Evolutionary conservation across 805 yeast genomes (phyloP), one percentile per base, ranked within the genome.

Genomic region (Sugiyamaella americana): DNA sequence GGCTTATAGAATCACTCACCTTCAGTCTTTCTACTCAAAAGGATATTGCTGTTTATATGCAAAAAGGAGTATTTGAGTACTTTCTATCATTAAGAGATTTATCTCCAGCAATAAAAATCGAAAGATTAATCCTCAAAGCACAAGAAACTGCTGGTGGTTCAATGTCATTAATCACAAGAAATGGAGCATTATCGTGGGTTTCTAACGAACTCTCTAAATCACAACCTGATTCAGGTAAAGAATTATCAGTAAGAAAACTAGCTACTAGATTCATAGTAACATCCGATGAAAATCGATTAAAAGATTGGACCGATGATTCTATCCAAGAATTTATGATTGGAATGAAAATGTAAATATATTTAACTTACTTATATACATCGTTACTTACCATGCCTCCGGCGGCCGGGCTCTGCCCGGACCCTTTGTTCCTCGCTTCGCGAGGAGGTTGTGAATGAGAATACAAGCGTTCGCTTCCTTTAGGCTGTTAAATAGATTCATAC

Each of bases 61-160:
- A 66, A 41, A 72, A 68, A 46, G 81, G 80, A 4, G 72, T 83
- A 2, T 62, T 87, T 46, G 96, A 87, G 53, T 79, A 87, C 80
- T 51, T 77, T 1, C 54, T 83, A 58, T 78, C 79, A 49, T 63
- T 83, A 46, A 34, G 48, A 4, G 48, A 41, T n/a, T 16, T 19
- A 13, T 17, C n/a, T 38, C 8, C 35, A 36, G 35, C 41, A 5
- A 8, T 18, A 35, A 36, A 30, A 24, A 17, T 41, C 37, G 37
- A 41, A 16, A 22, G 18, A 24, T 47, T 55, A 3, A 24, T 56
- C 8, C 40, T 29, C 10, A 48, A 50, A 37, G 55, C 53, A 4
- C 58, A 56, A 40, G 49, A 52, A 30, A 36, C 47, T 17, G 43
- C 48, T 8, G 53, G 51, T 13, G 59, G 58, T 3, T 44, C 58